These are phyloP conservation scores for Silene uniflora DNA, from an alignment of 148 eudicot species.

Conservation along the genomic window DNA sequence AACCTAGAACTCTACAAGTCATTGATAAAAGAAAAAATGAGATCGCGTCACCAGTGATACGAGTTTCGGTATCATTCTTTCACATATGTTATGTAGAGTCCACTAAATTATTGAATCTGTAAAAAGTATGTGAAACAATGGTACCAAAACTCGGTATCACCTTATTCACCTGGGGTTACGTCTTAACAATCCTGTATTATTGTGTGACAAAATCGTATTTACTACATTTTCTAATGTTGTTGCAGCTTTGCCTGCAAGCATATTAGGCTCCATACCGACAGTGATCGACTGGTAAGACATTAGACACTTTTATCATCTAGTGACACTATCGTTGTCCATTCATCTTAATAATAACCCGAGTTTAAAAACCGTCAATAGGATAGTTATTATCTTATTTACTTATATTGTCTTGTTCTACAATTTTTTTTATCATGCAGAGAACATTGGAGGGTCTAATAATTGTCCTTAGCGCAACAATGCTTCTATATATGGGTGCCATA, in stretches of 20 bases:
- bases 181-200: too few species aligned
- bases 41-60: too few species aligned
- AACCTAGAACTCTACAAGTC: too few species aligned
- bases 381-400: not conserved
- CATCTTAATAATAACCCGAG: not conserved
- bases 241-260: constrained; percentile 43
- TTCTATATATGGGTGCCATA: constrained; percentile 33
- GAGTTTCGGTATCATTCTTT: not conserved
- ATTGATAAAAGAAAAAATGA: too few species aligned
- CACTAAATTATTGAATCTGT: too few species aligned
- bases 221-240: not conserved
- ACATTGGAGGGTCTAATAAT: constrained; percentile 40
- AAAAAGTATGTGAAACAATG: too few species aligned
- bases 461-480: constrained; percentile 36
- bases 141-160: too few species aligned
- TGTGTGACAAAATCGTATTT: not conserved
- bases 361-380: too few species aligned
- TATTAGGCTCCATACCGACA: constrained; percentile 39
- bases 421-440: constrained; percentile 20
- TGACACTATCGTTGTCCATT: too few species aligned
- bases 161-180: too few species aligned
- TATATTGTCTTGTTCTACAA: not conserved
- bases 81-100: too few species aligned
- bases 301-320: too few species aligned
- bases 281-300: constrained; percentile 27